phyloP scores from a whole-genome alignment of 73 alveolate species.

The Paraurostyla sp. region DNA sequence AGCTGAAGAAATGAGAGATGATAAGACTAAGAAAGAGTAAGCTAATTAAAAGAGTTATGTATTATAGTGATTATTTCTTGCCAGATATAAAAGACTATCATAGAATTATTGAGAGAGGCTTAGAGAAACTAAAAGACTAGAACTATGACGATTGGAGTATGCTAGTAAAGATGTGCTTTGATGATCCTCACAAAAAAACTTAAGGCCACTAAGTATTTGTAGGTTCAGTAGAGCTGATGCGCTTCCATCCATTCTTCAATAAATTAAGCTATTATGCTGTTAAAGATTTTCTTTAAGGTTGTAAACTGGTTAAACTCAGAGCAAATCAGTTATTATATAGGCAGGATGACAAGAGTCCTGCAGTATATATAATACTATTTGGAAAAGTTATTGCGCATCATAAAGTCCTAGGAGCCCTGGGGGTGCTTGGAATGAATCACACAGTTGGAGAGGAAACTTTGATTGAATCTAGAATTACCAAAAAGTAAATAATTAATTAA shows the following conservation, averaged over 20 bases:
- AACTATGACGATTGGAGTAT: constrained; percentile 61
- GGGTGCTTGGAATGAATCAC: constrained; percentile 40
- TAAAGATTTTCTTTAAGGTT: constrained; percentile 18
- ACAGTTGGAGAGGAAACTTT: constrained; percentile 49
- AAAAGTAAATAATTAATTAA: neutral
- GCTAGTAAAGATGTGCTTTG: constrained; percentile 49
- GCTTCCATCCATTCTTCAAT: constrained; percentile 50
- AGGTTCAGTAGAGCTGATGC: constrained; percentile 48
- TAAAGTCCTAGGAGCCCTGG: constrained; percentile 31
- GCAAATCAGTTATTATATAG: constrained; percentile 39
- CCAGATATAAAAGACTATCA: constrained; percentile 51
- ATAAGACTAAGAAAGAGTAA: constrained; percentile 24
- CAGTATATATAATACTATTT: constrained; percentile 12
- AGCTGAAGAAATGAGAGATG: constrained; percentile 9
- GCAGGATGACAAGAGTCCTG: neutral
- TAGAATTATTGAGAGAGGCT: constrained; percentile 46
- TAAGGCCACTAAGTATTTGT: neutral
- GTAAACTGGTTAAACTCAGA: constrained; percentile 45
- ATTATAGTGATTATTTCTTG: constrained; percentile 24
- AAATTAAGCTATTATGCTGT: constrained; percentile 36
- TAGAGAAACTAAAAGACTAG: constrained; percentile 4
- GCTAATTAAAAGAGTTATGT: neutral
- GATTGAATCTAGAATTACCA: neutral
- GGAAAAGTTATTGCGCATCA: constrained; percentile 50
- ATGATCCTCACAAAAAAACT: neutral